Evolutionary conservation across 129 eudicot genomes (phyloP), one percentile per base, ranked within the genome.

Genomic region (Cynara cardunculus): DNA sequence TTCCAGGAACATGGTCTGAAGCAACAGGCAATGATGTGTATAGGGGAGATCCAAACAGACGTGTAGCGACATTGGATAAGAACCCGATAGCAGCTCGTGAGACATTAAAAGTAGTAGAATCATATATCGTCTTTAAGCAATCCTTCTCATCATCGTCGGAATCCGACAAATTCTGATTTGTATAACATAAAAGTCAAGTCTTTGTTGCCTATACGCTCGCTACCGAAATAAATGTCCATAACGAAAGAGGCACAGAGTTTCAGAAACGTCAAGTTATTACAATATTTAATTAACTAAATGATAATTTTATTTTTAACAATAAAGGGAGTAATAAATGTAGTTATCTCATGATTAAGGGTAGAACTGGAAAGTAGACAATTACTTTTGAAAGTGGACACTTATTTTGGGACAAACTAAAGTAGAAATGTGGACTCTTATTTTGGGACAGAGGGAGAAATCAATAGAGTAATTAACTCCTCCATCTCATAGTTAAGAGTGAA

Each of bases 21-120:
- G 75, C 72, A 62, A 32, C 53, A 1, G 78, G 28, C 39, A 84
- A 59, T 21, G 92, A 86, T n/a, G 90, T 72, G 35, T 88, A 84
- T 41, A 85, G 77, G 34, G 84, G 64, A 79, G 91, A 87, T 28
- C 90, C 83, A 22, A 90, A 84, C 34, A 95, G 84, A 49, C 73
- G 81, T 39, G 88, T 56, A 14, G 93, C 86, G 7, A 92, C 79
- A 46, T 89, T 84, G 16, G 87, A 80, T 80, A 92, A 84, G 73
- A 90, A 73, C 67, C 85, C 97, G 7, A 92, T 73, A 67, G 97
- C 94, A 25, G 86, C 87, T 85, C 75, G 92, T 37, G 96, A 84
- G 81, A 89, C 83, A 56, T 83, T 77, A 61, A 72, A 59, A 32
- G 87, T 71, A 22, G 80, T 76, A 9, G 86, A 81, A 72, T 82